A percentile compares a stretch with the other conserved stretches of the same genome.
Conservation (phyloP, 2,329 filamentous ascomycete genomes). For the Ustulina deusta region DNA sequence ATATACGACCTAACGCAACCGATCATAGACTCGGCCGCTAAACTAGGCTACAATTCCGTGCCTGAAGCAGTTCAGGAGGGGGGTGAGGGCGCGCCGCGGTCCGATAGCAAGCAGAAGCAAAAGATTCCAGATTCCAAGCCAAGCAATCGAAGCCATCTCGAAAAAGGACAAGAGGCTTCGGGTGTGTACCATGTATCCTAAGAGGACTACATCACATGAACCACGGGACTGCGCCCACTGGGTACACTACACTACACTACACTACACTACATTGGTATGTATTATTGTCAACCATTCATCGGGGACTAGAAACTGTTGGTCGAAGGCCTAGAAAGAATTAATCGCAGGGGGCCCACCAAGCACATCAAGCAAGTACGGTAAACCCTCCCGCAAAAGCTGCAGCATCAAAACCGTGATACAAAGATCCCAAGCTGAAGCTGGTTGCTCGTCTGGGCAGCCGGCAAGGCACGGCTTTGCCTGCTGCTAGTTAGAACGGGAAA, state of each 20-base stretch:
- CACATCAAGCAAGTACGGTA: slow-evolving; percentile 6
- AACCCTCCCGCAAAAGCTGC: not conserved
- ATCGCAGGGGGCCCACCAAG: not conserved
- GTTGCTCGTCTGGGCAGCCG: not conserved
- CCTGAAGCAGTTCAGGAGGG: not conserved
- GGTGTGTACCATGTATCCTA: not conserved
- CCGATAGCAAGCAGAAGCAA: not conserved
- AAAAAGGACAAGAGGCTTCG: not conserved
- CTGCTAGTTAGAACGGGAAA: slow-evolving; percentile 5
- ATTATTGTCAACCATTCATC: not conserved
- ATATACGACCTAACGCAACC: not conserved
- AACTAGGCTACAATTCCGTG: not conserved
- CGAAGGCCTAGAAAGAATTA: not conserved
- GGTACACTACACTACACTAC: not conserved
- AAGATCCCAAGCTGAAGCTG: not conserved
- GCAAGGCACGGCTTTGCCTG: slow-evolving; percentile 9
- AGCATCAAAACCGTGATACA: not conserved
- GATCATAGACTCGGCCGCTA: not conserved
- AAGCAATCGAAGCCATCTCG: not conserved
- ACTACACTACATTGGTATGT: too few species aligned
- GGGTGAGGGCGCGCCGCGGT: not conserved
- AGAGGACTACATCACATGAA: slow-evolving; percentile 3
- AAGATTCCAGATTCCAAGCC: not conserved
- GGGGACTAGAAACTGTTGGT: not conserved
- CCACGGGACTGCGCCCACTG: not conserved